These are phyloP conservation scores for Diutina ranongensis DNA, from an alignment of 1,139 yeast genomes.

Conservation along the genomic window DNA sequence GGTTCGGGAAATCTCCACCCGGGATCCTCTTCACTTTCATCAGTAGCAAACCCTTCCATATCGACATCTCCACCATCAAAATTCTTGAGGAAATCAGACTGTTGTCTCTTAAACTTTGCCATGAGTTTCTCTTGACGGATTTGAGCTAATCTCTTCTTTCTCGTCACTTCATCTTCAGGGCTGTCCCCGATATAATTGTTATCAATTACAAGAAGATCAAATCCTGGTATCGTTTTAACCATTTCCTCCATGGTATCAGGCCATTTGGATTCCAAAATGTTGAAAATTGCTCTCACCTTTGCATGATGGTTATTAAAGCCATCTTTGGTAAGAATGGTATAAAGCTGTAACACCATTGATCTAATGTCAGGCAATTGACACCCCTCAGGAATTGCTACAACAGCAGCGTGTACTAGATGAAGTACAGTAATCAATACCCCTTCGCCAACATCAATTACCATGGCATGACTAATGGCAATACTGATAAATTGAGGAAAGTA, in stretches of 20 bases:
- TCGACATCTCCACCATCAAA: conserved; percentile 26
- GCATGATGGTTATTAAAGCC: conserved; percentile 32
- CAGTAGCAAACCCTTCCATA: conserved; percentile 18
- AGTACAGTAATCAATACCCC: conserved; percentile 44
- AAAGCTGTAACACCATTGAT: conserved; percentile 32
- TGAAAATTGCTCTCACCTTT: conserved; percentile 44
- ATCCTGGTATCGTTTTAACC: not conserved
- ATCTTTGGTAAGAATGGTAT: conserved; percentile 30
- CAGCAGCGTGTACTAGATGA: conserved; percentile 57
- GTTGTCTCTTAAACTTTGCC: conserved; percentile 73
- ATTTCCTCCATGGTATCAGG: not conserved
- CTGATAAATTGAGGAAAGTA: conserved; percentile 42
- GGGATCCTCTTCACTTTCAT: conserved; percentile 13
- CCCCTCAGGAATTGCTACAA: conserved; percentile 16
- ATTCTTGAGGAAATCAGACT: conserved; percentile 50
- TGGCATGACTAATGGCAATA: conserved; percentile 30
- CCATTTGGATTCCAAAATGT: conserved; percentile 7
- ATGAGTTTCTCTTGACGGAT: conserved; percentile 62
- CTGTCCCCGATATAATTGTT: not conserved
- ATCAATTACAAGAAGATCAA: not conserved
- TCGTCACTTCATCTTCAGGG: conserved; percentile 37
- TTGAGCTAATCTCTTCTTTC: conserved; percentile 58
- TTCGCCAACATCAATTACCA: conserved; percentile 36
- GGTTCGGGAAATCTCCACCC: conserved; percentile 71
- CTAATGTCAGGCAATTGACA: conserved; percentile 59